phyloP scores from a whole-genome alignment of 371 early-diverging fungal genomes.

The Mucor racemosus region DNA sequence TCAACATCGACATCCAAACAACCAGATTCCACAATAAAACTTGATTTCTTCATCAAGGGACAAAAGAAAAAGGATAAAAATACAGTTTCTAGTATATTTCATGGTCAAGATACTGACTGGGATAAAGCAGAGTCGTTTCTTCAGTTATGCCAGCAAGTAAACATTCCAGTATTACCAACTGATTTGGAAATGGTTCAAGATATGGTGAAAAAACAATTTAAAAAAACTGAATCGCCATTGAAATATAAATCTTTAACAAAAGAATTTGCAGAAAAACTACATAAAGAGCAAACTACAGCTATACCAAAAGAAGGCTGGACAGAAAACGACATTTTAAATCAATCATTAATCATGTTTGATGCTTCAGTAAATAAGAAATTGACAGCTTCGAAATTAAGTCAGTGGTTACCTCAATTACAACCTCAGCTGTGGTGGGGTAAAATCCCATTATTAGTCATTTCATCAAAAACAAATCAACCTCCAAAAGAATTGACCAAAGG shows the following conservation, averaged over 20 bases:
- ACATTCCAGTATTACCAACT: constrained; percentile 28
- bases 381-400: constrained; percentile 22
- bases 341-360: constrained; percentile 35
- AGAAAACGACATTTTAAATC: constrained; percentile 18
- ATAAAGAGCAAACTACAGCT: constrained; percentile 16
- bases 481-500: constrained; percentile 15
- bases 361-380: constrained; percentile 22
- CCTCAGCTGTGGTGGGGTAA: constrained; percentile 49
- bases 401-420: constrained; percentile 33
- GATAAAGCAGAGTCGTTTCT: constrained; percentile 28
- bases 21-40: not conserved
- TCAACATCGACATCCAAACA: not conserved
- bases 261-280: constrained; percentile 45
- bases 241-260: constrained; percentile 23
- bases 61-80: constrained; percentile 13
- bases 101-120: constrained; percentile 32
- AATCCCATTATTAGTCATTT: constrained; percentile 35
- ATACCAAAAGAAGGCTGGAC: not conserved
- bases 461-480: constrained; percentile 7
- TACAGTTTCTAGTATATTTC: constrained; percentile 9
- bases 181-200: constrained; percentile 33
- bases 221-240: not conserved
- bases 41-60: constrained; percentile 17
- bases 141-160: constrained; percentile 30
- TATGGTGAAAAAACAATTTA: constrained; percentile 21